Base-by-base conservation (phyloP, 2,329 filamentous ascomycete species). In the Magnaporthales sp. region DNA sequence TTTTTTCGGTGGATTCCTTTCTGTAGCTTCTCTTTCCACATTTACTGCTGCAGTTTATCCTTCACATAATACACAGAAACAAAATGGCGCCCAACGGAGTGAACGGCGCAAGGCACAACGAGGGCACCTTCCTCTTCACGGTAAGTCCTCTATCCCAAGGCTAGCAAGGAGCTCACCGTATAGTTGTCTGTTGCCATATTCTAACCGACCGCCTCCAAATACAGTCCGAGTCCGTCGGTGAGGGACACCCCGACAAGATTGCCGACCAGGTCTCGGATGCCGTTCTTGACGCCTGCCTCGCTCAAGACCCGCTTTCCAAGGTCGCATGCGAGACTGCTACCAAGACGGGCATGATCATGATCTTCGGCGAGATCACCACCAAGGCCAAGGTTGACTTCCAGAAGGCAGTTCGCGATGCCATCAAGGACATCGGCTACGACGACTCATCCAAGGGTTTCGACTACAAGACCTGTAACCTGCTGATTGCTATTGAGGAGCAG, bases 311-410 rank as follows among this genome's bases (percentile, higher is more conserved):
- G 72, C 88, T 97, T 77, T 98, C 95, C 85, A 99, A 98, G 87
- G 91, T 98, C 74, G 95, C 95, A 79, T 99, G 95, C 82, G 95
- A 99, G 87, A 97, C 94, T 73, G 95, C 95, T 76, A 97, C 95
- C 84, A 99, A 99, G 91, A 99, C 95, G 74, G 95, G 95, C 81
- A 91, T 99, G 95, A 86, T 99, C 81, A 98, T 99, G 95, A 90
- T 96, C 79, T 96, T 97, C 71, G 93, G 93, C 82, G 95, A 99
- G 81, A 99, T 99, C 81, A 96, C 93, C 81, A 98, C 95, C 84
- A 95, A 96, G 85, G 89, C 94, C 81, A 86, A 84, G 73, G 84
- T 98, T 74, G 95, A 99, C 86, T 99, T 97, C 90, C 95, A 99
- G 82, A 96, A 93, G 86, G 86, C 97, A 75, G 92, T 99, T 80